Evolutionary conservation across 257 asterid genomes (phyloP), one percentile per base, ranked within the genome.

Genomic region (Leonotis leonurus): DNA sequence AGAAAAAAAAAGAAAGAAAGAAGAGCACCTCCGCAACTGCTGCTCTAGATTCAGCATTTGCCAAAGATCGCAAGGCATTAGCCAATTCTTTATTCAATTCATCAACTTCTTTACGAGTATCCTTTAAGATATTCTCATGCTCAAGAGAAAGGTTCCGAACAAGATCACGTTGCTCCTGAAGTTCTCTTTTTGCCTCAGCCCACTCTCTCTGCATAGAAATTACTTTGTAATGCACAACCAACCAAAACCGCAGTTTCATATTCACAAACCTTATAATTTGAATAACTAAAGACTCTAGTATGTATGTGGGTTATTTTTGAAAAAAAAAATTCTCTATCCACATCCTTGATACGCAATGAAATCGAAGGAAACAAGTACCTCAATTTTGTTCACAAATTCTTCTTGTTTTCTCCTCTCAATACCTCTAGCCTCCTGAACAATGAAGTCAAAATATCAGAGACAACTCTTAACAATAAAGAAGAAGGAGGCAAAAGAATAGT

Each of bases 151-250:
- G 80, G 51, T 68, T 85, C n/a, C 92, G 91, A 59, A 76, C 81
- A 64, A 60, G 78, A 68, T 81, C 89, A 6, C 94, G 95, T 79
- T 89, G 94, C 69, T 81, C 91, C 67, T 81, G 89, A 60, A 89
- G 88, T 80, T 89, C 94, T 56, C 73, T 77, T 77, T 87, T 92
- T 44, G 86, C 93, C 73, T 89, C 97, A 53, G 96, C 94, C 97
- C 97, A 89, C 64, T 92, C 99, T 78, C 81, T 85, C 95, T 89
- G 80, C 82, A 62, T 6, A 24, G 50, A 54, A 56, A 62, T 45
- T 48, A 71, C 18, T 35, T 60, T 6, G 11, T 14, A 6, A 63
- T 46, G 35, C 18, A 25, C 43, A 18, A 67, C 49, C 54, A 75
- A 27, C 37, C 30, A 68, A 71, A 35, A 33, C 20, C 48, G 20